phyloP scores from a whole-genome alignment of 306 rosid genomes.

The Cucumis melo region DNA sequence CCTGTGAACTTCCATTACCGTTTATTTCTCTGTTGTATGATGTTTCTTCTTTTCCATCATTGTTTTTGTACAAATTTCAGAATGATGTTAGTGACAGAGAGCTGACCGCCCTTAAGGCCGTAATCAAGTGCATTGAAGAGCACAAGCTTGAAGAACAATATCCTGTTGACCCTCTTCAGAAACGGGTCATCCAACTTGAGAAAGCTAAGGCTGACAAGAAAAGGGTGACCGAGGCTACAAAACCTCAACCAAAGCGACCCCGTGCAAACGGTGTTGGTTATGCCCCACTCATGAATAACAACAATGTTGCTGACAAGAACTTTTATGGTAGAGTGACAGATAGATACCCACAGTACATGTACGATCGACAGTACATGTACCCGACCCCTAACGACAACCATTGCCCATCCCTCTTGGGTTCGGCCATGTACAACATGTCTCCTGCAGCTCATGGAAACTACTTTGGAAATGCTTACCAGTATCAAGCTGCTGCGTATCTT shows the following conservation, averaged over 20 bases:
- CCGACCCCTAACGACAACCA: slow-evolving; percentile 63
- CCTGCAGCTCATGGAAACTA: slow-evolving; percentile 71
- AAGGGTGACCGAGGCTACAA: slow-evolving; percentile 71
- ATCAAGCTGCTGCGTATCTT: slow-evolving; percentile 80
- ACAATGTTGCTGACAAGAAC: slow-evolving; percentile 47
- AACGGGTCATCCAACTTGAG: slow-evolving; percentile 57
- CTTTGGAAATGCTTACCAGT: slow-evolving; percentile 85
- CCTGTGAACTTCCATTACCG: not conserved
- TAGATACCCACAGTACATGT: slow-evolving; percentile 71
- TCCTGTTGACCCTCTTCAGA: slow-evolving; percentile 75
- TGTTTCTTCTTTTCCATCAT: not conserved
- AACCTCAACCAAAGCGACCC: slow-evolving; percentile 97
- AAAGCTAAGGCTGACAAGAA: slow-evolving; percentile 95
- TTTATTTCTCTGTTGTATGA: not conserved
- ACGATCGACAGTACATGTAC: slow-evolving; percentile 64
- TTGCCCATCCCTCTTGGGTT: slow-evolving; percentile 45
- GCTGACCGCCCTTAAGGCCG: slow-evolving; percentile 70
- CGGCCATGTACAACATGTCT: slow-evolving; percentile 59
- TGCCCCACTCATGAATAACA: slow-evolving; percentile 45
- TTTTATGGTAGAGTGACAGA: slow-evolving; percentile 69
- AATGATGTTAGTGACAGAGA: slow-evolving; percentile 80
- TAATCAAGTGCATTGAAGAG: slow-evolving; percentile 80
- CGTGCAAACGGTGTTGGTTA: slow-evolving; percentile 65
- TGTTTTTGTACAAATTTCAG: slow-evolving; percentile 28
- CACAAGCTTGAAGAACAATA: slow-evolving; percentile 83